Evolutionary conservation across 2,329 filamentous ascomycete species (phyloP), one percentile per base, ranked within the genome.

Genomic region (Drechslera avenae): DNA sequence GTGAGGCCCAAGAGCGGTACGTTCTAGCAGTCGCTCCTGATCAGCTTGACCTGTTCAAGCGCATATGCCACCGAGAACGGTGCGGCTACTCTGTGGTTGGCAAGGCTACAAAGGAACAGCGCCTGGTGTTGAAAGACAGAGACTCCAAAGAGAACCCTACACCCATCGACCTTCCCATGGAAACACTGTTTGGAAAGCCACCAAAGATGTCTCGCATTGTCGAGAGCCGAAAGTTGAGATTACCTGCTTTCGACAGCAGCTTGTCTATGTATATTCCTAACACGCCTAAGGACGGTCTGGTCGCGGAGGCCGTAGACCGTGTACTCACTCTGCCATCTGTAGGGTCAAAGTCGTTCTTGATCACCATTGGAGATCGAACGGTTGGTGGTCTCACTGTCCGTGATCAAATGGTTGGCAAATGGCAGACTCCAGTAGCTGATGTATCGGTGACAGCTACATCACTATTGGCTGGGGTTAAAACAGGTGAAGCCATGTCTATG

Each of bases 401-500:
- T 57, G 94, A 97, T 69, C 94, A 97, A 74, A 92, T 97, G 85
- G 93, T 97, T 46, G 94, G 94, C 1, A 91, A 90, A 42, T 97
- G 93, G 93, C 94, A 97, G 73, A 89, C 87, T 10, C 94, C 94
- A 2, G 91, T 97, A 12, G 87, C 94, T 3, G 92, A 99, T 73
- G 92, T 96, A 39, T 93, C 91, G 2, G 93, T 97, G 18, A 97
- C 93, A 17, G 86, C 90, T 0, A 93, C 90, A 0, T 88, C 90
- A 2, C 86, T 96, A 62, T 83, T 85, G 39, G 78, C 81, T 13
- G 89, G 87, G 52, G 82, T 88, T 39, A 87, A 83, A 66, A 89
- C 87, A 21, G 94, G 94, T 61, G 94, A 97, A 74, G 92, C 92
- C n/a, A 96, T 97, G 90, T 88, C 91, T 1, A 95, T 96, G 88